Base-by-base conservation (phyloP, 2,329 filamentous ascomycete species). In the Epichloe brachyelytri region DNA sequence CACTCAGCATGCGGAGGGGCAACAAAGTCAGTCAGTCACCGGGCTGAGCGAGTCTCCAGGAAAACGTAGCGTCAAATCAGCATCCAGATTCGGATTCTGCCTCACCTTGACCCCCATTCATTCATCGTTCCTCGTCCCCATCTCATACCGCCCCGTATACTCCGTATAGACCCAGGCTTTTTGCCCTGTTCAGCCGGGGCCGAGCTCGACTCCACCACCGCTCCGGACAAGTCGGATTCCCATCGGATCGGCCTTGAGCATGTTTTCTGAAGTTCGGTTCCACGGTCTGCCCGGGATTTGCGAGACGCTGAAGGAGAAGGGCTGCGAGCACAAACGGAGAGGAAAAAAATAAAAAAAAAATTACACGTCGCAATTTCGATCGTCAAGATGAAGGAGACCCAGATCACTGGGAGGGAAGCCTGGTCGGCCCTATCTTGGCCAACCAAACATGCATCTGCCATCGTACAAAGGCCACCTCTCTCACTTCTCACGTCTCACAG, bases 381-480 rank as follows among this genome's bases (percentile, higher is more conserved):
- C 50, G 45, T 51, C 45, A 39, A 51, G 40, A 48, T 46, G 17
- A 46, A 36, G 41, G 17, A 34, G 11, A 48, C 36, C 50, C 50
- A 48, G 50, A 52, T 52, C 46, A 49, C 22, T 49, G 50, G 45
- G 50, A 45, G 22, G 50, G 45, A 46, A 45, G 22, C 36, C 20
- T 48, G 38, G 26, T 30, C 39, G 40, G 40, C 20, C 50, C 45
- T 45, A 48, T 44, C 45, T 17, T 15, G 36, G 11, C 50, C 50
- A 48, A 48, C 46, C 50, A 40, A 38, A 17, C 12, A 11, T n/a
- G 39, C 34, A 11, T 40, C 11, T 20, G 34, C 20, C 22, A 43
- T 51, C 5, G 17, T 8, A 48, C 50, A 51, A 34, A 33, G 19
- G 15, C 10, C 46, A 17, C n/a, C 33, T 46, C 39, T 22, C 46